Base-by-base conservation (phyloP, 306 rosid genomes). In the Lablab purpureus region DNA sequence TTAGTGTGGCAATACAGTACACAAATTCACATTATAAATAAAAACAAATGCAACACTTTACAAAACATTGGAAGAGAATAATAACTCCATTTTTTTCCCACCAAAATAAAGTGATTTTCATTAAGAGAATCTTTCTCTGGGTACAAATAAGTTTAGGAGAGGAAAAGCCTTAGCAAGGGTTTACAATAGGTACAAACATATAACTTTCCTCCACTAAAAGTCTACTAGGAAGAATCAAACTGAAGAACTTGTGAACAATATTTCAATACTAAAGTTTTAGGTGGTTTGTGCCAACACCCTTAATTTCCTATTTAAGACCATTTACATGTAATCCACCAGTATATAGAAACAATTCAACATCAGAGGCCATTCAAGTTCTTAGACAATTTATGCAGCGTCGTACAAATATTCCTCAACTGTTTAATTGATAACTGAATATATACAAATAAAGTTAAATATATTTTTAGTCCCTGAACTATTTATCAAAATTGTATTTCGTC, bases 1-100 rank as follows among this genome's bases (percentile, higher is more conserved):
- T 11, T 49, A 19, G 47, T 59, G 54, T 78, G 30, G 30, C 72
- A 62, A 76, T 54, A 50, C 37, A 5, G 25, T 5, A 50, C 23
- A 70, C 51, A 46, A 25, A 40, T 18, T 45, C 67, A 73, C 30
- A 14, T 43, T 21, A 45, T 19, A 62, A 32, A 60, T 54, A 64
- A 43, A 17, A 54, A 40, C 41, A 40, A 22, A 40, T 32, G 37
- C 37, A 32, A 32, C 37, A 32, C 0, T 28, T n/a, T 5, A 30
- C 32, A 32, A 32, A 32, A 32, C 37, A 32, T 0, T 32, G 37
- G 5, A 32, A 32, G 37, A 32, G 37, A 32, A 32, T 4, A 32
- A 32, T 18, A 17, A 0, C 27, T 49, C 52, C n/a, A 45, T 59
- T 21, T 23, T 50, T 49, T 50, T 37, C 37, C 30, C 2, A 8